Evolutionary conservation across 257 asterid genomes (phyloP), one percentile per base, ranked within the genome.

Genomic region (Hygrophila difformis): DNA sequence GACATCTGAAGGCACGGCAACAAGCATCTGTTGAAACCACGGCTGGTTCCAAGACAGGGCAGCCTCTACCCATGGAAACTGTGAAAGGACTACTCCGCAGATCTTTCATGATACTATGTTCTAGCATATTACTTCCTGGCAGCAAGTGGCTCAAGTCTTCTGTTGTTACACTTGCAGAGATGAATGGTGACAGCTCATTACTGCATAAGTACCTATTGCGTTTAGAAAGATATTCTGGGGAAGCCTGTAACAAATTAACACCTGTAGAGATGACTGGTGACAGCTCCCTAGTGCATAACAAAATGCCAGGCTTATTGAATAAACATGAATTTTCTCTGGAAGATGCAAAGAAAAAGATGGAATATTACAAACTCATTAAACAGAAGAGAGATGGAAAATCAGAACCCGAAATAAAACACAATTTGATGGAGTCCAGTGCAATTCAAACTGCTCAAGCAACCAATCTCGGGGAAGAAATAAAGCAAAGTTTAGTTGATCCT

Each of bases 21-120:
- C 51, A 66, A 36, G 76, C 59, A 47, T 39, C 73, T 51, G 68
- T 62, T 38, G 81, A 68, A 48, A 7, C 19, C 50, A 65, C n/a
- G n/a, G n/a, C 56, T 52, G 65, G 22, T 53, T 56, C 74, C 48
- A 52, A 35, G 16, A 46, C 33, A n/a, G 69, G 58, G 48, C 51
- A 49, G 35, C 35, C 37, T 44, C 60, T 74, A 37, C 51, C 77
- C 0, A 71, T 65, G 52, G 58, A 48, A 49, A 63, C 73, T 5
- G 49, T 68, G 11, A 43, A 41, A 1, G 76, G 74, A 39, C 60
- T 88, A 31, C 61, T 88, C 6, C 70, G 53, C 12, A 89, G 75
- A 70, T 82, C 92, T 19, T 84, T 89, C 7, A 41, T 66, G 54
- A 24, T 70, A n/a, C n/a, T n/a, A n/a, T n/a, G n/a, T n/a, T n/a